A percentile compares a stretch with the other conserved stretches of the same genome.
Evolutionary conservation across 106 monocot genomes (phyloP).

Genomic region (Allium fistulosum): DNA sequence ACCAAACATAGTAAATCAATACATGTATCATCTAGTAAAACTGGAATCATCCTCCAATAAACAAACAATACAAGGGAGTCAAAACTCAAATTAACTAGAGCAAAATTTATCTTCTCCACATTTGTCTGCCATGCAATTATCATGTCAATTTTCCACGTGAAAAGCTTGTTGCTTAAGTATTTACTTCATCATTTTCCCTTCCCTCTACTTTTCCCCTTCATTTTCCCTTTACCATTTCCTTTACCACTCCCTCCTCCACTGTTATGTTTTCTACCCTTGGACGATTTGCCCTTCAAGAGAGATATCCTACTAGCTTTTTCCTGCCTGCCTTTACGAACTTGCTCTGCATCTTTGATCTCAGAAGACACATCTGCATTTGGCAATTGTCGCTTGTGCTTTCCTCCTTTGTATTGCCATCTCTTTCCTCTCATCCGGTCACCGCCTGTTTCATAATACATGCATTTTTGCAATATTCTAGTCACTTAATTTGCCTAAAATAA

Average conservation of each 20-base stretch:
- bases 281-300: constrained; percentile 31
- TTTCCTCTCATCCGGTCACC: constrained; percentile 24
- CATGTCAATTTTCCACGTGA: no score
- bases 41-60: no score
- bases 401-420: constrained; percentile 25
- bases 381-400: constrained; percentile 16
- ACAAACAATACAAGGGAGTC: no score
- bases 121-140: no score
- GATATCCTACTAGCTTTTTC: constrained; percentile 46
- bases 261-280: constrained; percentile 32
- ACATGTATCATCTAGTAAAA: no score
- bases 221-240: constrained; percentile 9
- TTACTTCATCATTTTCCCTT: not conserved
- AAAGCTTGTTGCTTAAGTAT: no score
- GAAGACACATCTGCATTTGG: constrained; percentile 66
- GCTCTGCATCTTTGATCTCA: constrained; percentile 71
- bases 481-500: no score
- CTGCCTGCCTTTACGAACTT: constrained; percentile 82
- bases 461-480: no score
- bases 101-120: no score
- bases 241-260: not conserved
- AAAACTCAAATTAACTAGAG: no score
- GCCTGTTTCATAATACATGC: constrained; percentile 6
- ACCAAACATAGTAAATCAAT: no score
- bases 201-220: not conserved